Base-by-base conservation (phyloP, 2,329 filamentous ascomycete genomes). In the Sclerotinia trifoliorum region DNA sequence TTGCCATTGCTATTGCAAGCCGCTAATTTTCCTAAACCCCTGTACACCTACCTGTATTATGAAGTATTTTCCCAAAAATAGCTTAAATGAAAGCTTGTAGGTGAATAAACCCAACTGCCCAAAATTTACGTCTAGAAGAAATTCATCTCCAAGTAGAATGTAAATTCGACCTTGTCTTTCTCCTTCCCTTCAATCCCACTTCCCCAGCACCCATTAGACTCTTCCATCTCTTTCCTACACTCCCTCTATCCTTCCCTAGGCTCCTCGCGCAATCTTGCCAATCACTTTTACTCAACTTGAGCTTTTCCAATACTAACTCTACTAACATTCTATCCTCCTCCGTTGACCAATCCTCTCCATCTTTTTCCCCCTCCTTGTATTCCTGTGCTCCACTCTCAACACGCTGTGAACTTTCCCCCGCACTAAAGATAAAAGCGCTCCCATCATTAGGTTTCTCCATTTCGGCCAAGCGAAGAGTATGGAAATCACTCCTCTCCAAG, bases 191-290 rank as follows among this genome's bases (percentile, higher is more conserved):
- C 74, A 90, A 78, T 11, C 86, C 86, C 29, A 90, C 80, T 39
- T 88, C 85, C 65, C 86, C 87, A 69, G 80, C 81, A 55, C 81
- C 78, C 78, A 90, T 83, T 48, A 90, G 79, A 67, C 83, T 88
- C 80, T 85, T 87, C 88, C 88, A 90, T 73, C 88, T 80, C 63
- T 83, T 80, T 54, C 83, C 84, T 57, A 89, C 80, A 69, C 82
- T 85, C 68, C 82, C 80, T 64, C 85, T 81, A 78, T 89, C 86
- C 73, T 84, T 86, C 70, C 88, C 87, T 10, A 90, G 80, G 72
- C 82, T 87, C 69, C 86, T 82, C 55, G 87, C 88, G 77, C 87
- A 90, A 75, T 90, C 87, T 69, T 88, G 85, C 88, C 87, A 90
- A 68, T 90, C 87, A 63, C 83, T 81, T 78, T 86, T 88, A 73